These are phyloP conservation scores for Lasiodiplodia hormozganensis DNA, from an alignment of 2,329 filamentous ascomycete genomes.

Conservation along the genomic window DNA sequence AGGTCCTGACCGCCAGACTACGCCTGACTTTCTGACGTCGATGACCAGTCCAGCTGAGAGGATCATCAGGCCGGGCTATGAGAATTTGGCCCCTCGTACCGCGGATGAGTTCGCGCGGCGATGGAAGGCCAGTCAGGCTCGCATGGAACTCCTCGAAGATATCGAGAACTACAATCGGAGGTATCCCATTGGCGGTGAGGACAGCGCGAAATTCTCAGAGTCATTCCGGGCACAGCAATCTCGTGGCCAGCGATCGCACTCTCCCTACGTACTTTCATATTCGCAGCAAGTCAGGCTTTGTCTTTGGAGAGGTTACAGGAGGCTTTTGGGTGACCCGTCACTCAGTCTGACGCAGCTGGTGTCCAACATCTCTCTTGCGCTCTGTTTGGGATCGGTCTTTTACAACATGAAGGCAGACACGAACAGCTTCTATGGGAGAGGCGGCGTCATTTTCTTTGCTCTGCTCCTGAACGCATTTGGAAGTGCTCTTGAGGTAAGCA, in stretches of 20 bases:
- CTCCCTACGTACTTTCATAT: constrained; percentile 79
- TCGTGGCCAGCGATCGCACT: constrained; percentile 62
- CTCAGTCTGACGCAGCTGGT: constrained; percentile 58
- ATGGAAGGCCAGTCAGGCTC: constrained; percentile 60
- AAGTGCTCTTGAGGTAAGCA: constrained; percentile 62
- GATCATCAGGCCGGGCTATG: constrained; percentile 46
- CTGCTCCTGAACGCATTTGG: constrained; percentile 81
- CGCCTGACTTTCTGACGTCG: constrained; percentile 75
- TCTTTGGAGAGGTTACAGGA: constrained; percentile 75
- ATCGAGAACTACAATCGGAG: constrained; percentile 49
- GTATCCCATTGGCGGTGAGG: constrained; percentile 46
- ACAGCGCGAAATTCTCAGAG: constrained; percentile 46
- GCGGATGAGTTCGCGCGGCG: constrained; percentile 49
- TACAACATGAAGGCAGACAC: constrained; percentile 71
- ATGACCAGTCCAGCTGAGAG: constrained; percentile 61
- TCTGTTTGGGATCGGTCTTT: constrained; percentile 80
- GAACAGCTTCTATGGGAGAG: constrained; percentile 74
- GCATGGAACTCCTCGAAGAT: constrained; percentile 46
- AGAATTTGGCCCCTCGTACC: constrained; percentile 47
- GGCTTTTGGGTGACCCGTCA: constrained; percentile 71
- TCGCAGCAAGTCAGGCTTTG: constrained; percentile 76
- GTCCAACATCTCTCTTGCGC: constrained; percentile 72
- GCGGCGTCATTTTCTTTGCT: constrained; percentile 81
- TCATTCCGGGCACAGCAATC: constrained; percentile 49
- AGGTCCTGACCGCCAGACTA: constrained; percentile 67